A percentile compares a stretch with the other conserved stretches of the same genome.
Conservation (phyloP, 495 filamentous ascomycete genomes). For the Letharia lupina region DNA sequence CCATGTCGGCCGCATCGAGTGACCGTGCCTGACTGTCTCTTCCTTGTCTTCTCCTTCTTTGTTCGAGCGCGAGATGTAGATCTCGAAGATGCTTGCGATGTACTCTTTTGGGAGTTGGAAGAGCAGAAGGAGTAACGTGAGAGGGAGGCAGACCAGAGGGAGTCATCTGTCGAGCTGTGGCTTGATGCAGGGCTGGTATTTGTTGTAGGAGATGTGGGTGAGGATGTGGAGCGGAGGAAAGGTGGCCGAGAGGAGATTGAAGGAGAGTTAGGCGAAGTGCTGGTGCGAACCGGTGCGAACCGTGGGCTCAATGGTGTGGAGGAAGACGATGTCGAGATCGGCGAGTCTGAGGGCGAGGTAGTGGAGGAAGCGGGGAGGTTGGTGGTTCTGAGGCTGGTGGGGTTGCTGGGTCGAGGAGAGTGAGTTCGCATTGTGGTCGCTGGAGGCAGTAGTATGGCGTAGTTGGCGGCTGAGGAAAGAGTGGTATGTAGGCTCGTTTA, state of each 20-base stretch:
- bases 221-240: background rate
- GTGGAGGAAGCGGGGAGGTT: slow-evolving; percentile 15
- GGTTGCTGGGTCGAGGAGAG: slow-evolving; percentile 1
- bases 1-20: slow-evolving; percentile 16
- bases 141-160: slow-evolving; percentile 16
- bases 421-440: slow-evolving; percentile 5
- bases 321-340: slow-evolving; percentile 7
- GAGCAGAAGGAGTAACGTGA: slow-evolving; percentile 19
- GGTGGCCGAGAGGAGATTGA: background rate
- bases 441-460: background rate
- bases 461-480: slow-evolving; percentile 12
- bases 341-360: slow-evolving; percentile 4
- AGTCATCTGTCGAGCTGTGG: slow-evolving; percentile 8
- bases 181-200: background rate
- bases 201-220: background rate
- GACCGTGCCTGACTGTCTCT: background rate
- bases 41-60: background rate
- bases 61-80: background rate
- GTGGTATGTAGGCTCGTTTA: slow-evolving; percentile 12
- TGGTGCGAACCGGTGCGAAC: background rate
- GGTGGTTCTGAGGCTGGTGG: slow-evolving; percentile 15
- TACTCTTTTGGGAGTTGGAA: background rate
- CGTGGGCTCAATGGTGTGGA: slow-evolving; percentile 8
- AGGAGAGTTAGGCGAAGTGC: background rate
- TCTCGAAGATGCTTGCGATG: background rate